phyloP scores from a whole-genome alignment of 2,329 filamentous ascomycete genomes.

The Xylariaceae sp. region DNA sequence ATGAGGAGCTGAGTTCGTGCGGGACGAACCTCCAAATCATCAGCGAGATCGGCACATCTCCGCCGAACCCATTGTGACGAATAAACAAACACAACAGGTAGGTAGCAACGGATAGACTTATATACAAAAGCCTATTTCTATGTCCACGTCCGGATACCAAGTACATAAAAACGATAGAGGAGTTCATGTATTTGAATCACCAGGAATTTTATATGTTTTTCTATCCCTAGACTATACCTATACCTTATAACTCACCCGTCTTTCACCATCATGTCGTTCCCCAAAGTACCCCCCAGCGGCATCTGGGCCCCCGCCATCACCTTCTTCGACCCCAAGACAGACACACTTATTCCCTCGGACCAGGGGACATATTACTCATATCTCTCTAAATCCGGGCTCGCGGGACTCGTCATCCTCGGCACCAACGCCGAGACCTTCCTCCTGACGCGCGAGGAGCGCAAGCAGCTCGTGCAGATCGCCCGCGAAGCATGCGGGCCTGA shows the following conservation, averaged over 20 bases:
- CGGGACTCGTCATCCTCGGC: slow-evolving; percentile 44
- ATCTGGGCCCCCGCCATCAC: slow-evolving; percentile 61
- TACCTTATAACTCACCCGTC: not conserved
- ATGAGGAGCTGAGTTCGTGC: slow-evolving; percentile 5
- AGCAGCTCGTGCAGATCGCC: slow-evolving; percentile 62
- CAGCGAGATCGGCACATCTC: slow-evolving; percentile 33
- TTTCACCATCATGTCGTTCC: slow-evolving; percentile 33
- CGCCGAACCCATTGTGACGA: slow-evolving; percentile 30
- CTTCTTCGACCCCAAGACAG: slow-evolving; percentile 57
- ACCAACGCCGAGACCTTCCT: slow-evolving; percentile 52
- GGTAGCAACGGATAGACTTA: not conserved
- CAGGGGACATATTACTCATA: slow-evolving; percentile 59
- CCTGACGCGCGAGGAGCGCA: slow-evolving; percentile 63
- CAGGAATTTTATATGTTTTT: too few relatives aligned
- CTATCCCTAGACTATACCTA: too few relatives aligned
- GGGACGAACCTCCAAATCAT: slow-evolving; percentile 19
- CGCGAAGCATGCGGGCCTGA: slow-evolving; percentile 57
- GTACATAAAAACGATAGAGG: too few relatives aligned
- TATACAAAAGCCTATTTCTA: too few relatives aligned
- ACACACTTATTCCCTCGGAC: slow-evolving; percentile 52
- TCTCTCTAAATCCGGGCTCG: slow-evolving; percentile 48
- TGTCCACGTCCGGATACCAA: too few relatives aligned
- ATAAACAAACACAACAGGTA: slow-evolving; percentile 9
- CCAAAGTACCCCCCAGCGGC: slow-evolving; percentile 43
- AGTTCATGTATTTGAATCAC: too few relatives aligned